Percentiles rank a stretch among this genome's conserved stretches.
These are phyloP conservation scores for Fusarium fracticaudum DNA, from an alignment of 2,329 filamentous ascomycete species.

Conservation along the genomic window DNA sequence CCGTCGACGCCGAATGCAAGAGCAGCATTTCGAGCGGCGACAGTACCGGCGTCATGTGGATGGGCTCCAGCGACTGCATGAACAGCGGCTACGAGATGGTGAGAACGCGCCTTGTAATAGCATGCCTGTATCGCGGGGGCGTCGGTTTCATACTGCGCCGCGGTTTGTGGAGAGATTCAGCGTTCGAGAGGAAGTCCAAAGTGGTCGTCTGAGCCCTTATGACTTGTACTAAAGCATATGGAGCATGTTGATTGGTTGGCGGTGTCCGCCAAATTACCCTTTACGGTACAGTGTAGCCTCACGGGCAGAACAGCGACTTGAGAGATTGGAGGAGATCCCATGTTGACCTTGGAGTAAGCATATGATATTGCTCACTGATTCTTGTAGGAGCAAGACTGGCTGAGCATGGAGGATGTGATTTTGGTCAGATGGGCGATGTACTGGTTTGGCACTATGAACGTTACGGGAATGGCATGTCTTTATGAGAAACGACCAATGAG, in stretches of 20 bases:
- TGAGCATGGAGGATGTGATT: fast-evolving
- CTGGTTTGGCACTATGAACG: background rate
- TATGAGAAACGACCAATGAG: background rate
- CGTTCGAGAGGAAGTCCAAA: fast-evolving
- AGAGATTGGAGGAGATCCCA: fast-evolving
- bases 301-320: too few relatives aligned
- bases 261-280: fast-evolving
- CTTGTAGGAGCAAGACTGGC: too few relatives aligned
- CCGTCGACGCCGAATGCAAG: background rate
- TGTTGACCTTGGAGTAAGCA: too few relatives aligned
- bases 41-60: background rate
- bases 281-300: background rate
- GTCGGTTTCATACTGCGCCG: background rate
- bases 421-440: background rate
- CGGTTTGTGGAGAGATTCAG: background rate
- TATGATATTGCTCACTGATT: fast-evolving
- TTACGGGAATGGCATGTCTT: background rate
- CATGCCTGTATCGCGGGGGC: background rate
- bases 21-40: background rate
- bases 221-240: too few relatives aligned
- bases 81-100: background rate
- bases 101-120: background rate
- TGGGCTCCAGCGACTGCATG: background rate
- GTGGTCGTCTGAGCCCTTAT: background rate
- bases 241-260: background rate